phyloP scores from a whole-genome alignment of 805 yeast species.

The Kregervanrija delftensis region DNA sequence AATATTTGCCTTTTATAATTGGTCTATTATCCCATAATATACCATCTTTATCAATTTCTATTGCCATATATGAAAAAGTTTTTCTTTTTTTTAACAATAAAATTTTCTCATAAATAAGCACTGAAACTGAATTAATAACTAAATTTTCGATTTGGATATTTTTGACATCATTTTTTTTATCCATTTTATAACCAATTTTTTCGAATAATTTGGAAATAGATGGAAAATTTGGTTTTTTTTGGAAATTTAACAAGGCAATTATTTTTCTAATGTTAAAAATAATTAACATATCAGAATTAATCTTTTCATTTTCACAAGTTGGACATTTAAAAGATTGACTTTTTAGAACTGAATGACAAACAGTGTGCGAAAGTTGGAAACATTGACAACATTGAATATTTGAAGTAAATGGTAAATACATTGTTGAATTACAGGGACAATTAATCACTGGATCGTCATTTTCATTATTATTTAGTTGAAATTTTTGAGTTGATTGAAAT shows the following conservation, averaged over 20 bases:
- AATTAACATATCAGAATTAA: conserved; percentile 11
- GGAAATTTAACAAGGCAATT: conserved; percentile 4
- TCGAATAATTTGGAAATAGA: conserved; percentile 3
- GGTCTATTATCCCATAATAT: conserved; percentile 10
- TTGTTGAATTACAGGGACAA: conserved; percentile 18
- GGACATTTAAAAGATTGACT: conserved; percentile 12
- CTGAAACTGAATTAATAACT: conserved; percentile 14
- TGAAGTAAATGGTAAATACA: conserved; percentile 7
- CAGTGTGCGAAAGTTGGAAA: conserved; percentile 11
- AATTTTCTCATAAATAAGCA: conserved; percentile 14
- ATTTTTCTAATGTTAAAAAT: conserved; percentile 18
- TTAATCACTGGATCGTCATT: background rate
- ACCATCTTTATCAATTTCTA: conserved; percentile 11
- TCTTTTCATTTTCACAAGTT: conserved; percentile 6
- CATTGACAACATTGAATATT: conserved; percentile 16
- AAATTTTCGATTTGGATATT: background rate
- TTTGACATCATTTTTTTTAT: background rate
- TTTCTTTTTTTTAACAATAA: conserved; percentile 10
- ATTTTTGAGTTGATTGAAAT: conserved; percentile 9
- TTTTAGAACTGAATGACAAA: conserved; percentile 13
- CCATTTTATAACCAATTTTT: conserved; percentile 3
- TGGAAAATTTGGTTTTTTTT: conserved; percentile 2
- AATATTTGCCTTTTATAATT: conserved; percentile 12
- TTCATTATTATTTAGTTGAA: background rate
- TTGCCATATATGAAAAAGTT: conserved; percentile 6